Evolutionary conservation across 2,329 filamentous ascomycete species (phyloP).

Genomic region (Coleophoma eucalyptorum): DNA sequence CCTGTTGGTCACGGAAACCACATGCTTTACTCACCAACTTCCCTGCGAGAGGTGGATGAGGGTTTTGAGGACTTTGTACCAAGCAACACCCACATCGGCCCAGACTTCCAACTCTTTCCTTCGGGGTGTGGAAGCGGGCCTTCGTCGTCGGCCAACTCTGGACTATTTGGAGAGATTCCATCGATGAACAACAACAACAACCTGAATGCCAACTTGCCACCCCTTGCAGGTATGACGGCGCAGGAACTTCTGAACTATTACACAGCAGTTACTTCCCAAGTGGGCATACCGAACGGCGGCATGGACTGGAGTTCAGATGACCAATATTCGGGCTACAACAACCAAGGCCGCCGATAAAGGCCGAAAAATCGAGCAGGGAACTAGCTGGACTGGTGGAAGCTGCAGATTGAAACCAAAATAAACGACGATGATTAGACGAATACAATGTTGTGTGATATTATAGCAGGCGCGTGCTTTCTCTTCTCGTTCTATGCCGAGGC

Average conservation of each 20-base stretch:
- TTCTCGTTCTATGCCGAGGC: conserved; percentile 1
- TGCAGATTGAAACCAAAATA: conserved; percentile 5
- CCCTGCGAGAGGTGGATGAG: conserved; percentile 60
- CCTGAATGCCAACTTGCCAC: conserved; percentile 5
- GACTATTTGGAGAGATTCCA: conserved; percentile 25
- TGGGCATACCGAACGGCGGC: conserved; percentile 3
- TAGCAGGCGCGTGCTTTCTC: conserved; percentile 16
- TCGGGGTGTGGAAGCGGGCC: conserved; percentile 13
- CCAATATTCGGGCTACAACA: conserved; percentile 17
- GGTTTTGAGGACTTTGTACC: conserved; percentile 24
- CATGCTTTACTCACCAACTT: conserved; percentile 66
- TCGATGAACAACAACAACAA: conserved; percentile 10
- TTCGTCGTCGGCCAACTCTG: conserved; percentile 16
- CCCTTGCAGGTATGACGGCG: conserved; percentile 15
- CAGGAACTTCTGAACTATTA: conserved; percentile 24
- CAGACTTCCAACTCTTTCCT: conserved; percentile 26
- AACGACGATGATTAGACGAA: conserved; percentile 3
- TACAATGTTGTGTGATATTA: conserved; percentile 16
- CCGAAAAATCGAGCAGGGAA: background rate
- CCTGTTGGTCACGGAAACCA: conserved; percentile 64
- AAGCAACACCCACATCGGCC: conserved; percentile 10
- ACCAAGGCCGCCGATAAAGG: conserved; percentile 4
- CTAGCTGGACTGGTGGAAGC: conserved; percentile 17
- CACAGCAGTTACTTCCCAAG: conserved; percentile 18
- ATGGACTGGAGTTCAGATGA: conserved; percentile 23